A percentile compares a stretch with the other conserved stretches of the same genome.
Evolutionary conservation across 1,284 basidiomycete genomes (phyloP).

Genomic region (Neolentinus lepideus): DNA sequence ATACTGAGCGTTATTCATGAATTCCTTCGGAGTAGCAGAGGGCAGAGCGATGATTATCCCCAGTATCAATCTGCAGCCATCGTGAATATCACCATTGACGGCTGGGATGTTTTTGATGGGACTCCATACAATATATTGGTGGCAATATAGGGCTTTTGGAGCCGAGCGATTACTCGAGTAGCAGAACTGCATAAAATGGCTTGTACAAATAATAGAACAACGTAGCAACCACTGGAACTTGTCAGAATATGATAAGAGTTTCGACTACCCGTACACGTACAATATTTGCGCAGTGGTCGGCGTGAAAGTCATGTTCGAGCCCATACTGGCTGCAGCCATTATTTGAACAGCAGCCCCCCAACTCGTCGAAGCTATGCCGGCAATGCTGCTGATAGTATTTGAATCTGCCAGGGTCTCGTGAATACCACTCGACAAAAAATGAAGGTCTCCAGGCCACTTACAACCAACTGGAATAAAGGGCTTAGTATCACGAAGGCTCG

Average conservation of each 20-base stretch:
- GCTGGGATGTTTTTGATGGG: constrained; percentile 1
- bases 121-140: constrained; percentile 24
- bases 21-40: constrained; percentile 54
- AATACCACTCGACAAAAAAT: neutral
- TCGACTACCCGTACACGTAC: no score
- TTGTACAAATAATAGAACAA: constrained; percentile 50
- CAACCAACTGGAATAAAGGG: neutral
- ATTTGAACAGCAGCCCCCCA: constrained; percentile 74
- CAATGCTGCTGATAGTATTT: constrained; percentile 67
- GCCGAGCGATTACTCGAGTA: constrained; percentile 26
- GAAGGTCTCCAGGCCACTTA: neutral
- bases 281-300: constrained; percentile 51
- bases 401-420: constrained; percentile 38
- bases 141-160: constrained; percentile 21
- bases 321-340: constrained; percentile 60
- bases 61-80: constrained; percentile 41
- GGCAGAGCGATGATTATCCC: constrained; percentile 45
- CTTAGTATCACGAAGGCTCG: no score
- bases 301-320: constrained; percentile 41
- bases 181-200: constrained; percentile 38
- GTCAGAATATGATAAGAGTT: no score
- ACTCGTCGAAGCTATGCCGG: constrained; percentile 65
- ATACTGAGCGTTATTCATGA: neutral
- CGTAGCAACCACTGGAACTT: constrained; percentile 60
- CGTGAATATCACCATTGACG: neutral